Evolutionary conservation across 371 early-diverging fungal genomes (phyloP), one percentile per base, ranked within the genome.

Genomic region (Actinomucor elegans): DNA sequence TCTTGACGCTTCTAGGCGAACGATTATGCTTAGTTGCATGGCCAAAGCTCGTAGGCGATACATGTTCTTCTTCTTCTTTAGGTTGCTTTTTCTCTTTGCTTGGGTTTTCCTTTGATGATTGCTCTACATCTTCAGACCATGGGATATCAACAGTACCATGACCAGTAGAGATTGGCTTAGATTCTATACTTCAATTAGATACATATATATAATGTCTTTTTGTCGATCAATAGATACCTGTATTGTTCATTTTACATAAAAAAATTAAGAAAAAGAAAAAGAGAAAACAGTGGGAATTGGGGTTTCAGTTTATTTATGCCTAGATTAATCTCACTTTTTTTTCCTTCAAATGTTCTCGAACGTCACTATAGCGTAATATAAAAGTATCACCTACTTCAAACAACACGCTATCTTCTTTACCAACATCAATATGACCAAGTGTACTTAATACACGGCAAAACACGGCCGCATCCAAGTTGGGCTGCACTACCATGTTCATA

Each of bases 391-490:
- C 31, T 24, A 36, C 24, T 33, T 44, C 45, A 33, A 50, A 37
- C 5, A 48, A 5, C 21, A 48, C 23, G 14, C 17, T 14, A 20
- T 50, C 50, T 41, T 40, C 26, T 11, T 36, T 34, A n/a, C n/a
- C n/a, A 11, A 55, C 18, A 12, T 44, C 34, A 27, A 54, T 43
- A 17, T 77, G 77, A 6, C 90, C 90, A 24, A 85, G 68, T 5
- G 75, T 74, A 35, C 77, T 62, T 17, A 80, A 41, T 6, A 86
- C 76, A 7, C 84, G 64, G 44, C 85, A 84, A 61, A 92, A 89
- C 1, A 93, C 91, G 2, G 91, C 87, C 23, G 81, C 75, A 29
- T 90, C 84, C 38, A 88, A 47, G 41, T 87, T 84, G 0, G 91
- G 88, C 38, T 63, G 71, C 6, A 79, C 70, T n/a, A 89, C 89